A percentile compares a stretch with the other conserved stretches of the same genome.
Evolutionary conservation across 768 basidiomycete species (phyloP).

Genomic region (Podaxis sp.): DNA sequence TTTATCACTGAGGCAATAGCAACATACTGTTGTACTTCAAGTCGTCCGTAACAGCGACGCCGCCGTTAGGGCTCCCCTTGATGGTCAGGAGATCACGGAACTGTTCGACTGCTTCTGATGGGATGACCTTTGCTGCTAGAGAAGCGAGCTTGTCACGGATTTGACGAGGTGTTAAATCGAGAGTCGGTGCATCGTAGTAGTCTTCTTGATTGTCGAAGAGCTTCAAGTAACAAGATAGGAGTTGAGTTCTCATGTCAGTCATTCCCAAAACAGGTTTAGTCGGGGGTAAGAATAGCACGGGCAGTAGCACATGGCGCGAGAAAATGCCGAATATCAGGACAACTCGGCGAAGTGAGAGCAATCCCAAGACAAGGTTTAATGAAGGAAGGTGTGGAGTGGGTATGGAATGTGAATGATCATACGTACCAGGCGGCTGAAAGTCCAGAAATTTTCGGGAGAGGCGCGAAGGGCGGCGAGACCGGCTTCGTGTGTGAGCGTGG

Average conservation of each 20-base stretch:
- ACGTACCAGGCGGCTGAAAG: slow-evolving; percentile 65
- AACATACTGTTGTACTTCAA: slow-evolving; percentile 85
- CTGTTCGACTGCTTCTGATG: slow-evolving; percentile 44
- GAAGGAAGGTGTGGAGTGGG: background rate
- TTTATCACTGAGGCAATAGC: background rate
- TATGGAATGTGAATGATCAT: background rate
- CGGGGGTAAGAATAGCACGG: background rate
- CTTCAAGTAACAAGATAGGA: slow-evolving; percentile 34
- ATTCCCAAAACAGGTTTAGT: background rate
- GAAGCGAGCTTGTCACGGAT: slow-evolving; percentile 72
- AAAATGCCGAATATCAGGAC: background rate
- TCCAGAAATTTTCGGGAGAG: slow-evolving; percentile 80
- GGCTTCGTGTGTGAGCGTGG: slow-evolving; percentile 79
- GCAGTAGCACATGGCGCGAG: background rate
- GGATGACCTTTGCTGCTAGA: slow-evolving; percentile 56
- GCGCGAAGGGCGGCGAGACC: slow-evolving; percentile 72
- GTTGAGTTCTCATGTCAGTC: background rate
- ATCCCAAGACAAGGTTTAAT: background rate
- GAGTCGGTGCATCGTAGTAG: slow-evolving; percentile 78
- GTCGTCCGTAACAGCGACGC: slow-evolving; percentile 79
- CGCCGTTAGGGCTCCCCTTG: slow-evolving; percentile 72
- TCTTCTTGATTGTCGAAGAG: slow-evolving; percentile 74
- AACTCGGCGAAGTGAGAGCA: background rate
- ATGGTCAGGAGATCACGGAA: slow-evolving; percentile 65
- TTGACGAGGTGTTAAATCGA: slow-evolving; percentile 64